Evolutionary conservation across 495 filamentous ascomycete genomes (phyloP), one percentile per base, ranked within the genome.

Genomic region (Lepidopterella palustris): DNA sequence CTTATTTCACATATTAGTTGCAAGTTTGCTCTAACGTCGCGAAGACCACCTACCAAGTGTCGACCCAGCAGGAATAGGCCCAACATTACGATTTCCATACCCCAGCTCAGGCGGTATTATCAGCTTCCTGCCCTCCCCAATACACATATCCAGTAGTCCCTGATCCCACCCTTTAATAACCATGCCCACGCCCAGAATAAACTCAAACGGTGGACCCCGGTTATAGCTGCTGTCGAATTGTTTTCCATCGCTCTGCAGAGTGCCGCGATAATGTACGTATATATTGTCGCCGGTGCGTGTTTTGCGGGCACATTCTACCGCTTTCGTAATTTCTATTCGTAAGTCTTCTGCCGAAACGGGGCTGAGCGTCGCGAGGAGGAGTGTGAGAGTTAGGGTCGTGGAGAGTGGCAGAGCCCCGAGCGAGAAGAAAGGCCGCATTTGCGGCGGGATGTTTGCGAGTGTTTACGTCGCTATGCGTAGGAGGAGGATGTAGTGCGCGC

Each of bases 81-180:
- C 90, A 68, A 89, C 78, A 39, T 6, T 24, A 50, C 47, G 78
- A 62, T 87, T 76, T 20, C 93, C 93, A 71, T 97, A 98, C 35
- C 84, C 93, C 61, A 84, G 79, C 69, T 85, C 82, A 28, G 92
- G 88, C n/a, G 89, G 90, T 53, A 98, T 92, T 21, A 87, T 96
- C 73, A 98, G 75, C 28, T 82, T 92, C 65, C 90, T 82, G 82
- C 91, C 93, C 79, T 98, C 93, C 32, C 93, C 95, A 65, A 96
- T 86, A 73, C 93, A 97, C 93, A 98, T 97, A 66, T 90, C 90
- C 56, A 95, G 67, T 29, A 96, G 79, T 39, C 92, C 92, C 68
- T 93, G 72, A 71, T 97, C 93, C 93, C 93, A 97, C 65, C 83
- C 91, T 76, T 89, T 84, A 67, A 97, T 97, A 29, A 97, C 92